Base-by-base conservation (phyloP, 129 eudicot species). In the Ambrosia trifida region DNA sequence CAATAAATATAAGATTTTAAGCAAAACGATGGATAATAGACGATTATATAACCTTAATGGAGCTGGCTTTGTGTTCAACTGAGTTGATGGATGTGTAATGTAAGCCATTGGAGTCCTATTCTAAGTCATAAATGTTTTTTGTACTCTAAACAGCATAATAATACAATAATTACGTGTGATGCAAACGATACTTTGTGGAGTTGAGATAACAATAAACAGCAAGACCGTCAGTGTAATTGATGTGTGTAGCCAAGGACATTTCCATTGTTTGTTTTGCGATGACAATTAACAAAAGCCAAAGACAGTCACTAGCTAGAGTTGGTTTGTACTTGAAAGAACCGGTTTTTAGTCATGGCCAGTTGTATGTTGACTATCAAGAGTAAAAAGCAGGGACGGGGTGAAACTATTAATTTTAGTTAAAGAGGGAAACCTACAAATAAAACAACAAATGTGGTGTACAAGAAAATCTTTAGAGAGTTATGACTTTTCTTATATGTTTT, bases 201-300 rank as follows among this genome's bases (percentile, higher is more conserved):
- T 72, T 76, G 64, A 95, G 72, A 74, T 86, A 90, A 14, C 49
- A 65, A 24, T 17, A 78, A 45, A 95, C 88, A 43, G 89, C 78
- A 60, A 78, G 73, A 18, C 99, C 94, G 43, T 95, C 89, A 0
- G 76, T 70, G 71, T 87, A 88, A 57, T 76, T 90, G 64, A 95
- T 82, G 20, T 95, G 99, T 14, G 99, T 80, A 67, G 94, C 95
- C 2, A n/a, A 90, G 76, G 52, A 95, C 86, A 73, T 95, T n/a
- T n/a, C n/a, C n/a, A n/a, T n/a, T n/a, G n/a, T n/a, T n/a, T n/a
- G n/a, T n/a, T n/a, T n/a, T n/a, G n/a, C n/a, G n/a, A n/a, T n/a
- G n/a, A n/a, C n/a, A n/a, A n/a, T n/a, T n/a, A n/a, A n/a, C n/a
- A n/a, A n/a, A n/a, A n/a, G n/a, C n/a, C n/a, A n/a, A n/a, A n/a